A percentile compares a stretch with the other conserved stretches of the same genome.
Evolutionary conservation across 768 basidiomycete genomes (phyloP).

Genomic region (Phlebiopsis flavidoalba): DNA sequence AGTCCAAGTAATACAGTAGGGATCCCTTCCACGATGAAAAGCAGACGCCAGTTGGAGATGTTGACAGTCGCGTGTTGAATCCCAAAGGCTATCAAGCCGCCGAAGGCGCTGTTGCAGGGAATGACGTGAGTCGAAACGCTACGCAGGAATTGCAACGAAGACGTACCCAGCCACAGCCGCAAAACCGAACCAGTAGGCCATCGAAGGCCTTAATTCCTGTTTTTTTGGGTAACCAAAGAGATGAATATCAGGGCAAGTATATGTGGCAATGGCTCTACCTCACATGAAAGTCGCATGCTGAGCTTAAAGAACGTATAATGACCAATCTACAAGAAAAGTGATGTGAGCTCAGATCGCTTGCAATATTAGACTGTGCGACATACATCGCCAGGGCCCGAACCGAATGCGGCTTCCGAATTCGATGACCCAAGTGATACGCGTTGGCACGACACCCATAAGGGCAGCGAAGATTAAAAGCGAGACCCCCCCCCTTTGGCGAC

Average conservation of each 20-base stretch:
- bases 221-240: conserved; percentile 78
- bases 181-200: conserved; percentile 82
- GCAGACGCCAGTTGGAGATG: conserved; percentile 51
- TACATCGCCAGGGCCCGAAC: conserved; percentile 57
- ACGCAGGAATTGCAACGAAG: background rate
- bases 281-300: background rate
- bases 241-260: too few relatives aligned
- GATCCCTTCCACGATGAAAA: conserved; percentile 75
- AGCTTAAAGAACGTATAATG: conserved; percentile 71
- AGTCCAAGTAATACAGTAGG: conserved; percentile 64
- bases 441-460: conserved; percentile 47
- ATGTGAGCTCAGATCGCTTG: background rate
- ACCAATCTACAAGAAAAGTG: conserved; percentile 33
- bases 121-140: background rate
- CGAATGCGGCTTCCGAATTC: conserved; percentile 81
- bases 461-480: conserved; percentile 60
- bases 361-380: background rate
- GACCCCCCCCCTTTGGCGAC: too few relatives aligned
- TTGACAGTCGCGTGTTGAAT: conserved; percentile 54
- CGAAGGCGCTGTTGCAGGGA: conserved; percentile 49
- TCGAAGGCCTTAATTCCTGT: conserved; percentile 66
- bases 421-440: conserved; percentile 64
- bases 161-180: conserved; percentile 66
- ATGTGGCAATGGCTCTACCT: too few relatives aligned
- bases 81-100: conserved; percentile 80